phyloP scores from a whole-genome alignment of 2,329 filamentous ascomycete genomes.

The Eutypa lata region DNA sequence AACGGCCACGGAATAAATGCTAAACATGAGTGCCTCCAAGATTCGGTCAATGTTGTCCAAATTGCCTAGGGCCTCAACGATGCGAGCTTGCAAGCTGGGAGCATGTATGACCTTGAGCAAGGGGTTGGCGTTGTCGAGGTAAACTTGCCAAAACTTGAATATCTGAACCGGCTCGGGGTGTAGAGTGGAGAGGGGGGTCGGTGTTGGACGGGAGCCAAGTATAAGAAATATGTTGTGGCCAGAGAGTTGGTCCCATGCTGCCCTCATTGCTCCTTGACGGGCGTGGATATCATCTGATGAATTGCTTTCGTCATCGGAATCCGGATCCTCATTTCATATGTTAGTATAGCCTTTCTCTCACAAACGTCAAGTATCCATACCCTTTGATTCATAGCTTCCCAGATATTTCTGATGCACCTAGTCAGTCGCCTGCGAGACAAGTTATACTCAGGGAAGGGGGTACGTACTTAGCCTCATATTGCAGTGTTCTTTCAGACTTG shows the following conservation, averaged over 20 bases:
- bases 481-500: conserved; percentile 22
- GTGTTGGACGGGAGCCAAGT: conserved; percentile 42
- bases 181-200: conserved; percentile 43
- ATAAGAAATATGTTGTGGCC: conserved; percentile 46
- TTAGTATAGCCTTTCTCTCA: neutral
- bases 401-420: conserved; percentile 37
- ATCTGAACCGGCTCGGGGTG: conserved; percentile 47
- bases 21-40: conserved; percentile 56
- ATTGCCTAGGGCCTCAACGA: conserved; percentile 48
- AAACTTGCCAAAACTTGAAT: conserved; percentile 55
- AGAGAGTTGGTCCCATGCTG: conserved; percentile 42
- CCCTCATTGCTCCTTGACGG: conserved; percentile 34
- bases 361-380: too few species aligned
- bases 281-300: conserved; percentile 30
- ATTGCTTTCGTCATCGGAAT: conserved; percentile 23
- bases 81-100: conserved; percentile 48
- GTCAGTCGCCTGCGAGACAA: neutral
- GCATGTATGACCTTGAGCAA: conserved; percentile 57
- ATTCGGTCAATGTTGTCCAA: conserved; percentile 33
- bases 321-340: neutral
- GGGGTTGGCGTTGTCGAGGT: conserved; percentile 56
- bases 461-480: conserved; percentile 27
- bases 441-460: neutral
- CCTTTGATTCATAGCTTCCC: conserved; percentile 41
- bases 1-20: conserved; percentile 44